Base-by-base conservation (phyloP, 2,329 filamentous ascomycete genomes). In the Sporothrix humicola region DNA sequence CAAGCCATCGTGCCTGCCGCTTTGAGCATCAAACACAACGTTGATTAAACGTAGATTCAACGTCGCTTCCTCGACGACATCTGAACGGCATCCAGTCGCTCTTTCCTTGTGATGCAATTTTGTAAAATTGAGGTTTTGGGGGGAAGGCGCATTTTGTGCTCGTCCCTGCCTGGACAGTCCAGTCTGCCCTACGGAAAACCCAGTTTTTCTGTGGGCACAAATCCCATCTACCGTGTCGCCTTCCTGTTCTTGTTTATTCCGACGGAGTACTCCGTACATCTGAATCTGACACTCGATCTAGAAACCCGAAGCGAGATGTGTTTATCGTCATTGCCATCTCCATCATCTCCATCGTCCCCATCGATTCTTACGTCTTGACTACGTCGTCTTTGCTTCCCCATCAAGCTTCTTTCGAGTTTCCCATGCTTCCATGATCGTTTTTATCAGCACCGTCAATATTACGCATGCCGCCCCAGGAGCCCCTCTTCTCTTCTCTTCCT, bases 1-100 rank as follows among this genome's bases (percentile, higher is more conserved):
- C 61, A 65, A 65, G 61, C 42, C n/a, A 23, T 65, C 20, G 61
- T 23, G 37, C n/a, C 61, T 65, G 12, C 42, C 61, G 20, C 26
- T 48, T 7, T 17, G 31, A 37, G 31, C 31, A 37, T 37, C 31
- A 37, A 37, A 37, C 31, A 37, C 13, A 37, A 59, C 23, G 56
- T 31, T 20, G n/a, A 26, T 26, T 26, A 26, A 56, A 56, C 52
- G n/a, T 10, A n/a, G n/a, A 59, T 17, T 37, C 7, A 26, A 7
- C 26, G 52, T 12, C 13, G n/a, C 26, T 59, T 59, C 26, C 26
- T 59, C 26, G 37, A 59, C 26, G 56, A 8, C 46, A 13, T 48
- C 52, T 6, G 1, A 15, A 37, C 17, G 8, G 7, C 17, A 13
- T 42, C 9, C 12, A 10, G 42, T 48, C 42, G 42, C 48, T 48